Evolutionary conservation across 1,139 yeast species (phyloP).

Genomic region (Blastobotrys indianensis): DNA sequence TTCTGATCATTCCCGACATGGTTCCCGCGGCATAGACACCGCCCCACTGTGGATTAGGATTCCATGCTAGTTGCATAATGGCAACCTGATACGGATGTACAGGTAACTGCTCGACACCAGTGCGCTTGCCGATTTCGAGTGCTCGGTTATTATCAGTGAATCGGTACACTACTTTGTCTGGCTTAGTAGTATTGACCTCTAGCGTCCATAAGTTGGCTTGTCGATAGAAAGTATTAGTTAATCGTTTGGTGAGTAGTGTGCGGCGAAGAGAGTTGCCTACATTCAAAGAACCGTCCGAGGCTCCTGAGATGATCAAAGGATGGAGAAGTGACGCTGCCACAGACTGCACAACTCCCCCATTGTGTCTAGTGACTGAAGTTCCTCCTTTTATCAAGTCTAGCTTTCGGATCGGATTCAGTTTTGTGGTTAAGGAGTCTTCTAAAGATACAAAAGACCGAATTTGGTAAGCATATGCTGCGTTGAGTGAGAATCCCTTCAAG

Average conservation of each 20-base stretch:
- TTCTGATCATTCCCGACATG: slow-evolving; percentile 57
- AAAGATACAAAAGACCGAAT: slow-evolving; percentile 37
- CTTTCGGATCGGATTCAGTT: slow-evolving; percentile 35
- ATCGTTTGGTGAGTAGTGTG: slow-evolving; percentile 38
- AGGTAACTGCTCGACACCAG: slow-evolving; percentile 20
- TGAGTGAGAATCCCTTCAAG: slow-evolving; percentile 32
- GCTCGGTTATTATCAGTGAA: slow-evolving; percentile 28
- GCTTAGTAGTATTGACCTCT: slow-evolving; percentile 36
- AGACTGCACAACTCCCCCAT: slow-evolving; percentile 38
- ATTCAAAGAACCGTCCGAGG: slow-evolving; percentile 53
- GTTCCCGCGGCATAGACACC: slow-evolving; percentile 63
- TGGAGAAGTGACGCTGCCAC: slow-evolving; percentile 44
- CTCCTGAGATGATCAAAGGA: slow-evolving; percentile 58
- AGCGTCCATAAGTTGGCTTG: slow-evolving; percentile 27
- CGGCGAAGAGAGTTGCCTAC: slow-evolving; percentile 41
- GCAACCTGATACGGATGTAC: slow-evolving; percentile 48
- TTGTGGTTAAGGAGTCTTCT: slow-evolving; percentile 40
- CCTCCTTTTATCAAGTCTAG: slow-evolving; percentile 33
- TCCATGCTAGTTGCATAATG: slow-evolving; percentile 58
- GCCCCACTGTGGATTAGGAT: slow-evolving; percentile 46
- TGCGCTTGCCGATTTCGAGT: slow-evolving; percentile 21
- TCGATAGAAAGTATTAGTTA: slow-evolving; percentile 27
- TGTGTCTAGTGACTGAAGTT: slow-evolving; percentile 35
- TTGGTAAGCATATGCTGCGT: slow-evolving; percentile 36
- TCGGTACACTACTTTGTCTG: slow-evolving; percentile 33